Evolutionary conservation across 2,329 filamentous ascomycete species (phyloP).

Genomic region (Fusarium liriodendri): DNA sequence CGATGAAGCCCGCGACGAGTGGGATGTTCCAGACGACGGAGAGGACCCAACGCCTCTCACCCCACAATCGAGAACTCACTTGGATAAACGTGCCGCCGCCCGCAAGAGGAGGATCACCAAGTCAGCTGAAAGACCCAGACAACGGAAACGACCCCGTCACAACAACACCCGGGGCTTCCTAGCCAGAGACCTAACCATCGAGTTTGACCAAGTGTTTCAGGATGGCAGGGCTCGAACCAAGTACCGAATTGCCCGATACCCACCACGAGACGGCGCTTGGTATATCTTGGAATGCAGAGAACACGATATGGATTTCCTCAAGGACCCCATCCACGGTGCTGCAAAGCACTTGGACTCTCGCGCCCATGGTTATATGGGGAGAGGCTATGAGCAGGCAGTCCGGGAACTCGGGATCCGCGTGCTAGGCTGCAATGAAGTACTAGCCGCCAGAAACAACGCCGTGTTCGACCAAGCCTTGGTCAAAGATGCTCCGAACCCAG

Average conservation of each 20-base stretch:
- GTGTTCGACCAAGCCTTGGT: neutral
- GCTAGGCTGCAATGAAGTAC: neutral
- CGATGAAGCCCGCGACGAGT: neutral
- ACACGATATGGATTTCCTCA: neutral
- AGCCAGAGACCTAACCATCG: neutral
- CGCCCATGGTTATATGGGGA: neutral
- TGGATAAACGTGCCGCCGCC: neutral
- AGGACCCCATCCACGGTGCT: neutral
- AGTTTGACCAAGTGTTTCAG: conserved; percentile 13
- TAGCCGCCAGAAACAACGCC: conserved; percentile 2
- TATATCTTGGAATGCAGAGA: conserved; percentile 14
- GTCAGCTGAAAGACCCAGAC: neutral
- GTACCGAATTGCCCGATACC: conserved; percentile 1
- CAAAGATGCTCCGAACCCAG: neutral
- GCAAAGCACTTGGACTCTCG: neutral
- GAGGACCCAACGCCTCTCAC: neutral
- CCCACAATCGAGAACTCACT: neutral
- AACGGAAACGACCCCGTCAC: neutral
- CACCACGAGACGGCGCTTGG: neutral
- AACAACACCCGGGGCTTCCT: neutral
- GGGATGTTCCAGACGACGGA: neutral
- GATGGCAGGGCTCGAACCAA: conserved; percentile 1
- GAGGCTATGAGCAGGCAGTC: neutral
- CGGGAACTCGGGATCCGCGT: conserved; percentile 7
- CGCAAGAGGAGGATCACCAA: neutral